These are phyloP conservation scores for Porcisia hertigi DNA, from an alignment of 208 protist species.

Conservation along the genomic window DNA sequence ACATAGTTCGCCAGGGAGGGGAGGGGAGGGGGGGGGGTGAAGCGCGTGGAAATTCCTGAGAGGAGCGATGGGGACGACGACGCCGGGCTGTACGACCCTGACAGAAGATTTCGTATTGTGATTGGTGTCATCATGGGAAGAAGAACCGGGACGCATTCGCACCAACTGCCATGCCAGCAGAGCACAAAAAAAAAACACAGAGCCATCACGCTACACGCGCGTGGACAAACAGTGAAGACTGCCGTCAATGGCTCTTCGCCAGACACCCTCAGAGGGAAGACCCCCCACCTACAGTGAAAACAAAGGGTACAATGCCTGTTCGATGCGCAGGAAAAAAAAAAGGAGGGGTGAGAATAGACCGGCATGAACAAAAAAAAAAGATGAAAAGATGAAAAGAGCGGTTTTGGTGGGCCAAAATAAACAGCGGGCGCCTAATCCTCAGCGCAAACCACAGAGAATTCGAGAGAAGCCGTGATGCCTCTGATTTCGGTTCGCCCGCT, in stretches of 20 bases:
- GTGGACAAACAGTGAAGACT: not conserved
- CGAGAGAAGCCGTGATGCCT: not conserved
- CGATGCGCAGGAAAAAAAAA: not conserved
- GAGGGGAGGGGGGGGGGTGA: no score
- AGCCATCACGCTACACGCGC: not conserved
- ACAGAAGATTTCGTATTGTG: not conserved
- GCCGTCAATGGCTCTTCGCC: not conserved
- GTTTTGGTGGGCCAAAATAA: not conserved
- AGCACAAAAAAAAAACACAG: no score
- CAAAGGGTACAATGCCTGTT: not conserved
- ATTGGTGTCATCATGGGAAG: not conserved
- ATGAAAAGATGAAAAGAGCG: not conserved
- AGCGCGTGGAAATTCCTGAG: no score
- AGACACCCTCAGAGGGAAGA: no score
- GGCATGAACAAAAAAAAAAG: conserved; percentile 10
- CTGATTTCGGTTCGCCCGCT: conserved; percentile 3
- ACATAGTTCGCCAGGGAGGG: not conserved
- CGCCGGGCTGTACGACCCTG: not conserved
- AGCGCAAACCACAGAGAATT: not conserved
- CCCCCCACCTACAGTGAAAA: not conserved
- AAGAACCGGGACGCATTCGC: not conserved
- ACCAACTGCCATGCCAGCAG: no score
- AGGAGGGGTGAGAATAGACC: not conserved
- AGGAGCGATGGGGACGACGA: not conserved
- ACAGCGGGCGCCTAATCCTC: conserved; percentile 6